Evolutionary conservation across 257 asterid genomes (phyloP), one percentile per base, ranked within the genome.

Genomic region (Nicotiana tomentosiformis): DNA sequence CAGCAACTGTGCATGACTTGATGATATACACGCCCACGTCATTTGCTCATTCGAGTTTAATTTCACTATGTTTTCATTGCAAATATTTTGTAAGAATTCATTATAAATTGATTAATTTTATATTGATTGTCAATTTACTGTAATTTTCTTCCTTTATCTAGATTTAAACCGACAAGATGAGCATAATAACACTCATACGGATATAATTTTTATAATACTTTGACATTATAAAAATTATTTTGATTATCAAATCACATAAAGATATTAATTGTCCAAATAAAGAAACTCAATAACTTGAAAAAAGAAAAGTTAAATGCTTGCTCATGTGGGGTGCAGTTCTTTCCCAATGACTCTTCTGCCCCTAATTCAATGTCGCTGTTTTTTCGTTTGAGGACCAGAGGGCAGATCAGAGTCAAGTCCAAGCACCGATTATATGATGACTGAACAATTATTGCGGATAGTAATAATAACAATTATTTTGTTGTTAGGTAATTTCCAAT

Each of bases 1-100:
- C 62, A 57, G 77, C 68, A 49, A 30, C 61, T 51, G 53, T 76
- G 80, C 82, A 79, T 86, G 86, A 82, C 35, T 72, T 33, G 46
- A 57, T 55, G 58, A 26, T 58, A 20, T 37, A 29, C 32, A 39
- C 30, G 46, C 67, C 3, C 11, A 10, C 60, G 65, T 39, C 58
- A 30, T 46, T 30, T 29, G 43, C 49, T 64, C 4, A 5, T 2
- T 1, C 1, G 2, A 1, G 68, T 49, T 74, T 12, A 74, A 49
- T 23, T 74, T 74, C 78, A 23, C 26, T 23, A 23, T 23, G 26
- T 23, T 23, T 23, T 23, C 26, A 23, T 23, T 23, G 26, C 26
- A 23, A 23, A 23, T 23, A 23, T 23, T 23, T 23, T 23, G 26
- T 23, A 23, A 23, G 26, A 23, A 23, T 23, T 23, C 26, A 23